Conservation (phyloP, 1,284 basidiomycete genomes). For the Ustilago xerochloae region DNA sequence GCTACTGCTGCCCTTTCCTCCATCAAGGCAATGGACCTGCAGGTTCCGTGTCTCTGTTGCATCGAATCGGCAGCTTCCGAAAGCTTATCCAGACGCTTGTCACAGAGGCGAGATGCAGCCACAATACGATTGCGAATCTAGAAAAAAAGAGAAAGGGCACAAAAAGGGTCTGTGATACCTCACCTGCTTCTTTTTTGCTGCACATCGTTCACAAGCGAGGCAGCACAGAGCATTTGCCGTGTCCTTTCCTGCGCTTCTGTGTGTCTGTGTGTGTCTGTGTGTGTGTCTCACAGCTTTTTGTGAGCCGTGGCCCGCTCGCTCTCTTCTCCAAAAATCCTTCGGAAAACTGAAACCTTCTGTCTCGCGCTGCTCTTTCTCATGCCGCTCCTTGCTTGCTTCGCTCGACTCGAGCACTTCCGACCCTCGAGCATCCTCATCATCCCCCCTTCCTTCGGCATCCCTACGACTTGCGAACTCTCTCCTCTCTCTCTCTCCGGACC, state of each 20-base stretch:
- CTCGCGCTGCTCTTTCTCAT: not conserved
- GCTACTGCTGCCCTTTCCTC: too few relatives aligned
- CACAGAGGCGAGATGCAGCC: constrained; percentile 1
- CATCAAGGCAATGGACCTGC: too few relatives aligned
- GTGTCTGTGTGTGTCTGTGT: not conserved
- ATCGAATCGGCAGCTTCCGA: too few relatives aligned
- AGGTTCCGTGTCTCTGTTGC: too few relatives aligned
- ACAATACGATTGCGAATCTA: not conserved
- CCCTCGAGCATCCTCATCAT: not conserved
- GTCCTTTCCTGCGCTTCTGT: not conserved
- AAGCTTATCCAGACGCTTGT: too few relatives aligned
- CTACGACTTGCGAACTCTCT: too few relatives aligned
- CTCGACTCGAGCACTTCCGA: too few relatives aligned
- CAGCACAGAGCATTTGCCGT: not conserved
- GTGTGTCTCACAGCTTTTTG: not conserved
- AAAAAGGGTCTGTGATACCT: not conserved
- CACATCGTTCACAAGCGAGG: constrained; percentile 10
- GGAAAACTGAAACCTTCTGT: not conserved
- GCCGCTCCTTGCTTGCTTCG: not conserved
- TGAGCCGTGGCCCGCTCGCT: not conserved
- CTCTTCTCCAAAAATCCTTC: not conserved
- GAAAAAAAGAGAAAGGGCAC: not conserved
- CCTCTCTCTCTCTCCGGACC: too few relatives aligned
- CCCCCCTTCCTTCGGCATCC: too few relatives aligned
- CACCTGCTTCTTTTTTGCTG: constrained; percentile 12